Conservation (phyloP, 441 rosid species). For the Codiaeum variegatum region DNA sequence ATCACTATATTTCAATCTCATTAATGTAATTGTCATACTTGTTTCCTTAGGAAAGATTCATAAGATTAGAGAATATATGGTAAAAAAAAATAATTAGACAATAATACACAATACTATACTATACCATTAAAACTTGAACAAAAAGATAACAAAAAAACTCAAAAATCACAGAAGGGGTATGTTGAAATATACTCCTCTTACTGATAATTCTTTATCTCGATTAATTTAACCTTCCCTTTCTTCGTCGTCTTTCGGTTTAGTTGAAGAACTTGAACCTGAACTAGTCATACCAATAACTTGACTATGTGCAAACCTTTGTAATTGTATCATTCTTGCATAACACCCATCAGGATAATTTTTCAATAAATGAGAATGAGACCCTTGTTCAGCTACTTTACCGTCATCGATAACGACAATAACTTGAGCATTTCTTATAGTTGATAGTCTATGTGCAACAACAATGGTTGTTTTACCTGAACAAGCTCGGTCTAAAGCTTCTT, state of each 20-base stretch:
- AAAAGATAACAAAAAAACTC: constrained; percentile 28
- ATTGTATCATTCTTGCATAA: constrained; percentile 90
- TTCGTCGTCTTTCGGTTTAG: constrained; percentile 57
- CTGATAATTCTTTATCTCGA: constrained; percentile 21
- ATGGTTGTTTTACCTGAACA: constrained; percentile 85
- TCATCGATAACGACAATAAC: constrained; percentile 87
- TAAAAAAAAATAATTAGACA: constrained; percentile 31
- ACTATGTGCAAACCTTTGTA: constrained; percentile 90
- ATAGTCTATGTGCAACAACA: constrained; percentile 84
- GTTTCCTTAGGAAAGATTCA: constrained; percentile 33
- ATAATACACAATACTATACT: constrained; percentile 47
- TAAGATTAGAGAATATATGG: constrained; percentile 27
- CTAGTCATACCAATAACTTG: constrained; percentile 86
- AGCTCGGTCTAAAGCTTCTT: constrained; percentile 90
- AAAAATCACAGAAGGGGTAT: constrained; percentile 37
- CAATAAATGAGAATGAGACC: constrained; percentile 83
- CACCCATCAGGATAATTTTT: constrained; percentile 90
- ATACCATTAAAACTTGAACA: constrained; percentile 31
- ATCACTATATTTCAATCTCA: constrained; percentile 15
- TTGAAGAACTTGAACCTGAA: constrained; percentile 72
- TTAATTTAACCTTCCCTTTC: constrained; percentile 46
- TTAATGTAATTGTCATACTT: constrained; percentile 27
- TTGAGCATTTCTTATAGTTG: constrained; percentile 86
- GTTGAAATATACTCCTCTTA: constrained; percentile 27
- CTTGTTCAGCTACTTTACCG: constrained; percentile 94